A percentile compares a stretch with the other conserved stretches of the same genome.
Evolutionary conservation across 805 yeast species (phyloP).

Genomic region (Starmera amethionina): DNA sequence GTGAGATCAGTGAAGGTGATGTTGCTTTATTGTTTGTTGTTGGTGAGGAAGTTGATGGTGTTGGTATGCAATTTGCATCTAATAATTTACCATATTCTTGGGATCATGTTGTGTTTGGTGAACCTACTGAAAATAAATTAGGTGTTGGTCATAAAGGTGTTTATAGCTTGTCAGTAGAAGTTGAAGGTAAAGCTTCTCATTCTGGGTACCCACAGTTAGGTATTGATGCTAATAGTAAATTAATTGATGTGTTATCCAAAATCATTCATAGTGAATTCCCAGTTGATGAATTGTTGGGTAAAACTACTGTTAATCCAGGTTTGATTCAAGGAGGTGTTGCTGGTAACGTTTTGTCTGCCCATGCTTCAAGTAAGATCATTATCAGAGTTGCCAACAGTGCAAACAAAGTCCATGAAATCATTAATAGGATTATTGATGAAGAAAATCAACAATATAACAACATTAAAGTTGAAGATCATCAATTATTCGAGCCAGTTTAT

Average conservation of each 20-base stretch:
- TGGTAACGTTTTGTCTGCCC: conserved; percentile 53
- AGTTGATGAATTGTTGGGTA: conserved; percentile 41
- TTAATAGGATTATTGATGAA: conserved; percentile 22
- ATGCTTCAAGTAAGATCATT: conserved; percentile 37
- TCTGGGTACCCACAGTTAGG: conserved; percentile 68
- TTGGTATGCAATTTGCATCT: conserved; percentile 46
- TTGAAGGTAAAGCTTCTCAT: conserved; percentile 52
- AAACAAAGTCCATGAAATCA: conserved; percentile 23
- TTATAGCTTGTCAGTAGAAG: conserved; percentile 29
- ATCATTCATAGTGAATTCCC: conserved; percentile 39
- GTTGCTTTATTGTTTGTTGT: conserved; percentile 51
- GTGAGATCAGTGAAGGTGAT: conserved; percentile 40
- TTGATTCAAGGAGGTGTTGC: conserved; percentile 53
- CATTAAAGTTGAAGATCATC: conserved; percentile 10
- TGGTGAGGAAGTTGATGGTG: conserved; percentile 63
- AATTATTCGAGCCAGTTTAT: conserved; percentile 24
- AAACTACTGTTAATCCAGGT: conserved; percentile 55
- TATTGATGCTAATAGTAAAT: conserved; percentile 46
- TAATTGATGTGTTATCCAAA: conserved; percentile 40
- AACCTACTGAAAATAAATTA: conserved; percentile 61
- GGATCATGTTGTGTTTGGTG: conserved; percentile 62
- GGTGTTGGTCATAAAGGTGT: conserved; percentile 67
- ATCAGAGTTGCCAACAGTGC: conserved; percentile 45
- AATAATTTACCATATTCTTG: conserved; percentile 29
- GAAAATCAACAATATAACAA: conserved; percentile 17